Base-by-base conservation (phyloP, 2,329 filamentous ascomycete species). In the Xylariaceae sp. region DNA sequence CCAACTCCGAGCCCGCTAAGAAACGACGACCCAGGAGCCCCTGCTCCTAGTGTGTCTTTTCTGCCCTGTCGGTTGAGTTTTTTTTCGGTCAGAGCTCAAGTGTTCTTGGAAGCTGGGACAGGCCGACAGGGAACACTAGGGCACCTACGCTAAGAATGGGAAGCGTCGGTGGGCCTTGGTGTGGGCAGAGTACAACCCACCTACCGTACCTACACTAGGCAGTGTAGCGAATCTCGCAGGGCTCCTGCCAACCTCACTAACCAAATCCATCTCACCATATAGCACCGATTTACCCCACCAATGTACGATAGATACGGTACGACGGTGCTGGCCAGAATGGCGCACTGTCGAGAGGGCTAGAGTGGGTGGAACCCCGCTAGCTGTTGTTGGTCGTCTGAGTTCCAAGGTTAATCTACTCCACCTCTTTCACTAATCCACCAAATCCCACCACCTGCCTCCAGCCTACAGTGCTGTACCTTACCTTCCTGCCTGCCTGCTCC, bases 121-220 rank as follows among this genome's bases (percentile, higher is more conserved):
- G n/a, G n/a, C n/a, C n/a, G n/a, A n/a, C n/a, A 55, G 48, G 47
- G 47, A 19, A 26, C n/a, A 16, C 42, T 19, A n/a, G n/a, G n/a
- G n/a, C n/a, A n/a, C n/a, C n/a, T n/a, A 19, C 16, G 30, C 32
- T 26, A 26, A 30, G 42, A 42, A 30, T 42, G 37, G 18, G 42
- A 34, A 26, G 30, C 37, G 30, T 16, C 26, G 40, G 30, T 55
- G 43, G 53, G 12, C 37, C 42, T 5, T 30, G 41, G 22, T 37
- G 36, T 37, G 36, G 5, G n/a, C 9, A 34, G 36, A 18, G 41
- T 49, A 60, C 56, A 54, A 51, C 62, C 54, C 58, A 57, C 56
- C 55, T 57, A 61, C 54, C 56, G 57, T 63, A 57, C 56, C 55
- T 57, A 61, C 54, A 55, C 55, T 63, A 34, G 32, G 21, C 34